A percentile compares a stretch with the other conserved stretches of the same genome.
phyloP scores from a whole-genome alignment of 163 green algal species.

The Prototheca wickerhamii region DNA sequence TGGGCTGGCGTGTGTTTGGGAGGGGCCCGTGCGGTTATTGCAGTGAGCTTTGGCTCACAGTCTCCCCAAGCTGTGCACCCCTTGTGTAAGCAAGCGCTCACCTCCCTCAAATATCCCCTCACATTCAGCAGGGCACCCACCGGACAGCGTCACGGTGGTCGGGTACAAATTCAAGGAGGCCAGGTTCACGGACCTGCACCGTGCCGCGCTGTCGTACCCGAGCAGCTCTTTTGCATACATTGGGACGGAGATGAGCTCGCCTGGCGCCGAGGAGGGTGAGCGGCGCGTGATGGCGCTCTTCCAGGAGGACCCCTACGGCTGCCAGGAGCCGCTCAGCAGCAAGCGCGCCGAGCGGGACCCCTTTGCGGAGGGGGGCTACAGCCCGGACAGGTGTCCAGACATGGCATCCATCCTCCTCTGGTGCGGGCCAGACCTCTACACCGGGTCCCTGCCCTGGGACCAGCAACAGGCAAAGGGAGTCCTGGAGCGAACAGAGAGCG shows the following conservation, averaged over 20 bases:
- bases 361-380: slow-evolving; percentile 54
- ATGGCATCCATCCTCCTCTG: slow-evolving; percentile 46
- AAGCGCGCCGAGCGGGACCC: slow-evolving; percentile 57
- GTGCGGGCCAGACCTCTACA: slow-evolving; percentile 23
- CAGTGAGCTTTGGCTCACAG: background rate
- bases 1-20: background rate
- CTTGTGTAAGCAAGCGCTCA: background rate
- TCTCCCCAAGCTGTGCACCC: background rate
- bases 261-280: slow-evolving; percentile 30
- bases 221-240: slow-evolving; percentile 54
- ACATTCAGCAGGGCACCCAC: slow-evolving; percentile 49
- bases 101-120: background rate
- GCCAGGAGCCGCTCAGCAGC: slow-evolving; percentile 31
- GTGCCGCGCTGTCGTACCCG: slow-evolving; percentile 55
- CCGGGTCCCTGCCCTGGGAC: background rate
- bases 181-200: slow-evolving; percentile 60
- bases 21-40: background rate
- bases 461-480: no score
- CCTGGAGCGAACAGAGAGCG: no score
- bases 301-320: slow-evolving; percentile 57
- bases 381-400: slow-evolving; percentile 47
- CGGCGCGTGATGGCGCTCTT: slow-evolving; percentile 42
- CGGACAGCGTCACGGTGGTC: slow-evolving; percentile 57
- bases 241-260: slow-evolving; percentile 38
- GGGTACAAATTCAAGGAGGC: slow-evolving; percentile 72